These are phyloP conservation scores for Daedalea quercina DNA, from an alignment of 768 basidiomycete genomes.

Conservation along the genomic window DNA sequence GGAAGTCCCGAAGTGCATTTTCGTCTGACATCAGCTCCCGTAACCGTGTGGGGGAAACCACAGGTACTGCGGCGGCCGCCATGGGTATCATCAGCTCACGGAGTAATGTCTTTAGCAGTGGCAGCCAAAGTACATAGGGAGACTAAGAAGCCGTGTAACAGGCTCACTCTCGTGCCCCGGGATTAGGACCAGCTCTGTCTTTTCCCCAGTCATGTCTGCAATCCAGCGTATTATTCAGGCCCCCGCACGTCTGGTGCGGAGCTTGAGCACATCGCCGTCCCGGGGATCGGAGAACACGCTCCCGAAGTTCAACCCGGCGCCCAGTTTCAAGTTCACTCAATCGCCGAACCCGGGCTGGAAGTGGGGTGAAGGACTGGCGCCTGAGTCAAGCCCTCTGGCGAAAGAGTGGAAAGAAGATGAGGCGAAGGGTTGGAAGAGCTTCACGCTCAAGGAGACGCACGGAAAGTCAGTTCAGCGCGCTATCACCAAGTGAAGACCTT, in stretches of 20 bases:
- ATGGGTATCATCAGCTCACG: not conserved
- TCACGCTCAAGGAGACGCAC: constrained; percentile 19
- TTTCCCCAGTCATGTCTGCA: not conserved
- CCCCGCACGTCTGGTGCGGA: not conserved
- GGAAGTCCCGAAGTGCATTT: not conserved
- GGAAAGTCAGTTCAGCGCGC: constrained; percentile 5
- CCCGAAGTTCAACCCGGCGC: constrained; percentile 9
- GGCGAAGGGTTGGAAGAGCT: constrained; percentile 33
- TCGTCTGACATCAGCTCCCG: not conserved
- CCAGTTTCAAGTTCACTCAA: constrained; percentile 28
- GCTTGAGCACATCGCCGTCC: not conserved
- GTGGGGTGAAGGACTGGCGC: constrained; percentile 31
- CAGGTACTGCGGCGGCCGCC: not conserved
- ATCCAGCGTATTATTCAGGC: not conserved
- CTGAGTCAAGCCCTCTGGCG: constrained; percentile 10
- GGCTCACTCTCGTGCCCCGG: not conserved
- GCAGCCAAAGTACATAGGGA: not conserved
- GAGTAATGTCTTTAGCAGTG: constrained; percentile 1
- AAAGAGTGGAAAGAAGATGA: constrained; percentile 27
- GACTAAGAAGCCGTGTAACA: not conserved
- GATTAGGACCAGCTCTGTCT: not conserved
- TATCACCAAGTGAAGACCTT: not conserved
- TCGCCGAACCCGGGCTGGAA: constrained; percentile 38
- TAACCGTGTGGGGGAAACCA: not conserved
- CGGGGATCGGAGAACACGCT: not conserved